Evolutionary conservation across 352 stramenopile genomes (phyloP), one percentile per base, ranked within the genome.

Genomic region (Phytophthora kernoviae): DNA sequence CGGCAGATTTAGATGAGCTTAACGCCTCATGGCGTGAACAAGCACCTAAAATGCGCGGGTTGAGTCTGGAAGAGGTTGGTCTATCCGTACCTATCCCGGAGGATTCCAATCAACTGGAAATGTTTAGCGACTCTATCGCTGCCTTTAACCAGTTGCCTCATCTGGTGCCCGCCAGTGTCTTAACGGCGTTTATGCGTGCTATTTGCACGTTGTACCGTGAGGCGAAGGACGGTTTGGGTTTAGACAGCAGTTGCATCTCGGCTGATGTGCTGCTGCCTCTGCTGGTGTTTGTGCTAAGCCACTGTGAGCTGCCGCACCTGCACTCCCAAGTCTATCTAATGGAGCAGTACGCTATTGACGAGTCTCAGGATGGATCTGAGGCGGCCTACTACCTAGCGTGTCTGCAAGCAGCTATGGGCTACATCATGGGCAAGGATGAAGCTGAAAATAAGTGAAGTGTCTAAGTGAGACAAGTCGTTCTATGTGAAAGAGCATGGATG

Each of bases 311-410:
- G 48, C 80, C 81, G 30, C 82, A 91, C 56, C 50, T 94, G 61
- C 79, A 93, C 59, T 79, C 77, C 24, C 85, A 94, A 54, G 74
- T 92, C 58, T 91, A 79, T 53, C 37, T 88, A 6, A 90, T 94
- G 81, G 81, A 94, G 65, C 68, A 87, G 53, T 90, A 87, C 50
- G 80, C 79, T 4, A 87, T 94, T 45, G 77, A 91, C 27, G 70
- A 75, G 49, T 79, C 74, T 22, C 66, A 86, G 54, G 79, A 88
- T 32, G 85, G 85, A 20, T 90, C 81, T 2, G 85, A 94, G 66
- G 79, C 85, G 10, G 83, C 83, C 34, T 94, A 94, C 60, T 94
- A 94, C 60, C 45, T 94, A 42, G 85, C 85, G 36, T 91, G 84
- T 17, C 65, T 93, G 22, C 81, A 94, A 53, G 79, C 85, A 18